A percentile compares a stretch with the other conserved stretches of the same genome.
Evolutionary conservation across 1,284 basidiomycete genomes (phyloP).

Genomic region (Moesziomyces antarcticus): DNA sequence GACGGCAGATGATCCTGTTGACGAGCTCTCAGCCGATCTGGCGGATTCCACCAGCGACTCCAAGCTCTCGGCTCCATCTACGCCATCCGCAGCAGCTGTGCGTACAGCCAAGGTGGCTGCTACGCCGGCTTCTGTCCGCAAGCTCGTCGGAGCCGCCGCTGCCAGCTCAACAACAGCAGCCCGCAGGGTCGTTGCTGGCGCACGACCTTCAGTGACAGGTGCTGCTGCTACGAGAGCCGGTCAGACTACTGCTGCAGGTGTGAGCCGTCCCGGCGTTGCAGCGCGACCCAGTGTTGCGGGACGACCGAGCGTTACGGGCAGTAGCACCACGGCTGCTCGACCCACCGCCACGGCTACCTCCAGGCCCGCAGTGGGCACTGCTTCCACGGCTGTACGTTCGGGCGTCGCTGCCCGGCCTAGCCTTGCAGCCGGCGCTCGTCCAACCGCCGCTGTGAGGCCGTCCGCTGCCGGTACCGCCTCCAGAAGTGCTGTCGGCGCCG

Average conservation of each 20-base stretch:
- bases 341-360: constrained; percentile 7
- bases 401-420: constrained; percentile 30
- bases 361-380: constrained; percentile 3
- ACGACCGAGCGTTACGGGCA: constrained; percentile 18
- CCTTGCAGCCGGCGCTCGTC: neutral
- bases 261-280: neutral
- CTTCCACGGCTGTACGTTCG: constrained; percentile 11
- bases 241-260: constrained; percentile 6
- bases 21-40: neutral
- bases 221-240: constrained; percentile 11
- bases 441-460: neutral
- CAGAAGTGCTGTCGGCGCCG: constrained; percentile 6
- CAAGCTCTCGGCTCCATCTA: constrained; percentile 16
- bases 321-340: constrained; percentile 1
- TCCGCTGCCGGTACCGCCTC: constrained; percentile 7
- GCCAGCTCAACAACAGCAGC: constrained; percentile 17
- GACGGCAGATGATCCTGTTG: neutral
- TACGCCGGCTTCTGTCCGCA: constrained; percentile 1
- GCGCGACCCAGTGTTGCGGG: constrained; percentile 25
- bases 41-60: constrained; percentile 4
- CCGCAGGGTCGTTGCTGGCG: constrained; percentile 22
- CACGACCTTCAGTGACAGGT: constrained; percentile 30
- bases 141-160: constrained; percentile 7
- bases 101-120: constrained; percentile 6
- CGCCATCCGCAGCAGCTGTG: constrained; percentile 9